These are phyloP conservation scores for Castanopsis chinensis DNA, from an alignment of 306 rosid species.

Conservation along the genomic window DNA sequence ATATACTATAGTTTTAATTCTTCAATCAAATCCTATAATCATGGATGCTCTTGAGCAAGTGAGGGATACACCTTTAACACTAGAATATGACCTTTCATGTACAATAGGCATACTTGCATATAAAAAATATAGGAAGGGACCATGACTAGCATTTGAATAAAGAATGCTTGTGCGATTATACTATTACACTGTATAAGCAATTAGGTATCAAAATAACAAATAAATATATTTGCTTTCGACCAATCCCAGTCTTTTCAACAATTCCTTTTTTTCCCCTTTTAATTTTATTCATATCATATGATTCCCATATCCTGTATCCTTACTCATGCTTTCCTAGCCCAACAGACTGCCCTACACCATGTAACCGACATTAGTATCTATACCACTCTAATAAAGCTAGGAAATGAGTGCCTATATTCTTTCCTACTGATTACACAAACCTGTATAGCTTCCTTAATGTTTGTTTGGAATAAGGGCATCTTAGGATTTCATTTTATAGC, in stretches of 20 bases:
- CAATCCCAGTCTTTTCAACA: neutral
- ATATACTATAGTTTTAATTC: no score
- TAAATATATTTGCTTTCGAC: neutral
- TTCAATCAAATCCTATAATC: no score
- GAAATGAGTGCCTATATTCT: neutral
- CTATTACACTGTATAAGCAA: neutral
- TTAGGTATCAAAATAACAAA: no score
- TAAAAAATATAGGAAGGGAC: neutral
- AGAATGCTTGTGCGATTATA: neutral
- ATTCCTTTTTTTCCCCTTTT: neutral
- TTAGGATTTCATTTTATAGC: neutral
- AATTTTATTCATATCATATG: neutral
- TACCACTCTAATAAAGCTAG: neutral
- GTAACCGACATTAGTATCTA: neutral
- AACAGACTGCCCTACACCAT: neutral
- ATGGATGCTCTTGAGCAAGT: no score
- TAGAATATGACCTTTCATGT: neutral
- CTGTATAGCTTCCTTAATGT: neutral
- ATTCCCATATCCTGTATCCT: neutral
- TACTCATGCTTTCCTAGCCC: neutral
- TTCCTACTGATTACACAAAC: neutral
- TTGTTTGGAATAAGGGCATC: neutral
- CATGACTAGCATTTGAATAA: neutral
- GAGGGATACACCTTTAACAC: no score
- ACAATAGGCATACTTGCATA: neutral